These are phyloP conservation scores for Oehlia diaphana DNA, from an alignment of 192 early-diverging fungal species.

Conservation along the genomic window DNA sequence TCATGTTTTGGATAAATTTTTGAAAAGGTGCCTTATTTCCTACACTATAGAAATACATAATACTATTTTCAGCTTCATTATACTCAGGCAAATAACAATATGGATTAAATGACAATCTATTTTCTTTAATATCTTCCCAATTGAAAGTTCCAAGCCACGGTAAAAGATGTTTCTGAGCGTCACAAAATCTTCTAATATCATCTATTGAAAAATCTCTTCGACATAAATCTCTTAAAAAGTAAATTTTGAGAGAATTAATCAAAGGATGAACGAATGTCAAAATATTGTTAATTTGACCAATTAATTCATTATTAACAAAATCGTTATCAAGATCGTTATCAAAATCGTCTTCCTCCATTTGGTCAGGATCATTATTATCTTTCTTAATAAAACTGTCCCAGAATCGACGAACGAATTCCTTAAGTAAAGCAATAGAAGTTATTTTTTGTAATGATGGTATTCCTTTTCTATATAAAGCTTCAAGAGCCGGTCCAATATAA, in stretches of 20 bases:
- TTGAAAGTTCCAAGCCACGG: slow-evolving; percentile 25
- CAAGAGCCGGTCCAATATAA: not conserved
- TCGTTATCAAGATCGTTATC: slow-evolving; percentile 5
- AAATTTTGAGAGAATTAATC: slow-evolving; percentile 19
- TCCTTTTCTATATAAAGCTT: not conserved
- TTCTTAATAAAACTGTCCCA: not conserved
- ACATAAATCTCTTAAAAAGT: slow-evolving; percentile 27
- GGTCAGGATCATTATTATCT: not conserved
- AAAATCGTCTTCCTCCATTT: not conserved
- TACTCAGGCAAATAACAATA: slow-evolving; percentile 3
- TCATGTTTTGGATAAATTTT: not conserved
- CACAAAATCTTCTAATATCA: slow-evolving; percentile 22
- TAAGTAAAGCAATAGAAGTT: slow-evolving; percentile 22
- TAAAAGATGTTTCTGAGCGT: not conserved
- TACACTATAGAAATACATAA: not conserved
- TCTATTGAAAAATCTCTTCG: slow-evolving; percentile 16
- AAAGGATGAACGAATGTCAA: not conserved
- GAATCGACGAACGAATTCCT: slow-evolving; percentile 27
- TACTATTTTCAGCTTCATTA: slow-evolving; percentile 7
- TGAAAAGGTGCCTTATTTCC: slow-evolving; percentile 2
- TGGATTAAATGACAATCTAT: slow-evolving; percentile 28
- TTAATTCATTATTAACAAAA: not conserved
- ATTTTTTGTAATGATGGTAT: slow-evolving; percentile 16
- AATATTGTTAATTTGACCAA: not conserved
- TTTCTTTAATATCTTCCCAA: slow-evolving; percentile 6